Percentiles rank a stretch among this genome's conserved stretches.
Conservation (phyloP, 768 basidiomycete genomes). For the Chiua virens region DNA sequence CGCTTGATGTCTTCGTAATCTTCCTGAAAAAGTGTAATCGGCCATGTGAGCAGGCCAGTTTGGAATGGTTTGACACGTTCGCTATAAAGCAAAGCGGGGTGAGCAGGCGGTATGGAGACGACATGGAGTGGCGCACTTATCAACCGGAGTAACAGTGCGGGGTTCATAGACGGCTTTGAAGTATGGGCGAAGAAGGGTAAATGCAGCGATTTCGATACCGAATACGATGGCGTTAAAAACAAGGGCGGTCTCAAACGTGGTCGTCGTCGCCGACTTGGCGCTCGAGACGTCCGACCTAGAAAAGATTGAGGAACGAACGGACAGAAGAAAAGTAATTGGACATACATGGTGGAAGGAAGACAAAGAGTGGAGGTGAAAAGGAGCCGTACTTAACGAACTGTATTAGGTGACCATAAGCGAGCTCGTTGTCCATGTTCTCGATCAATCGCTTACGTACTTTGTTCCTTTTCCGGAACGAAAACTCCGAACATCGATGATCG, state of each 20-base stretch:
- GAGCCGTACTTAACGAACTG: constrained; percentile 3
- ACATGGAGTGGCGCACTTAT: constrained; percentile 34
- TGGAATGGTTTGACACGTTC: constrained; percentile 60
- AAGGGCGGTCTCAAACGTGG: constrained; percentile 82
- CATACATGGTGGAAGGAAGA: constrained; percentile 23
- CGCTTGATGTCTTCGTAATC: constrained; percentile 62
- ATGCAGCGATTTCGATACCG: constrained; percentile 65
- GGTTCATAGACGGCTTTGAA: constrained; percentile 93
- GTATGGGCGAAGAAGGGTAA: constrained; percentile 80
- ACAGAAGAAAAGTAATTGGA: not conserved
- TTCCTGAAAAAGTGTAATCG: constrained; percentile 56
- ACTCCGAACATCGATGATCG: too few relatives aligned
- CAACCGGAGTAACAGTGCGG: constrained; percentile 62
- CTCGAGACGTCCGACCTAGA: constrained; percentile 40
- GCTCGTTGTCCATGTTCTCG: constrained; percentile 6
- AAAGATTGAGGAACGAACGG: not conserved
- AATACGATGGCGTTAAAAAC: constrained; percentile 79
- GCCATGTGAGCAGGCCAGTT: constrained; percentile 59
- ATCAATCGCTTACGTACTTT: constrained; percentile 12
- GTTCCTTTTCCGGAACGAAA: constrained; percentile 9
- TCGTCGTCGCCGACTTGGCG: constrained; percentile 63
- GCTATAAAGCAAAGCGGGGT: constrained; percentile 30
- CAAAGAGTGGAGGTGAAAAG: constrained; percentile 14
- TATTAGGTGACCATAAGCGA: not conserved
- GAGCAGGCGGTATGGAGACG: not conserved